Conservation (phyloP, 176 grass and related monocot species). For the maize (Zea mays) region Zm-B73-REFERENCE-NAM-5.0 NC_050105.1:87792501-87793000, state of each 20-base stretch:
- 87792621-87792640: conserved; percentile 41
- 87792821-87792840: background rate
- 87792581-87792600: conserved; percentile 58
- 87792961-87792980: too few species aligned
- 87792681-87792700: conserved; percentile 17
- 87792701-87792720: conserved; percentile 58
- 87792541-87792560: conserved; percentile 52
- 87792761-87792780: background rate
- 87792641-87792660: conserved; percentile 54
- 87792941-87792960: too few species aligned
- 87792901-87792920: too few species aligned
- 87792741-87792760: conserved; percentile 60
- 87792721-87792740: conserved; percentile 57
- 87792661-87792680: conserved; percentile 47
- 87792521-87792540: conserved; percentile 47
- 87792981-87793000: too few species aligned
- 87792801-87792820: background rate
- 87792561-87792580: conserved; percentile 57
- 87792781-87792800: background rate
- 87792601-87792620: conserved; percentile 36
- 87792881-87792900: too few species aligned
- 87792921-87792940: too few species aligned
- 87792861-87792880: background rate
- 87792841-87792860: conserved; percentile 1
- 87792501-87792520: conserved; percentile 70